Base-by-base conservation (phyloP, 2,329 filamentous ascomycete species). In the Leptosphaerulina australis region DNA sequence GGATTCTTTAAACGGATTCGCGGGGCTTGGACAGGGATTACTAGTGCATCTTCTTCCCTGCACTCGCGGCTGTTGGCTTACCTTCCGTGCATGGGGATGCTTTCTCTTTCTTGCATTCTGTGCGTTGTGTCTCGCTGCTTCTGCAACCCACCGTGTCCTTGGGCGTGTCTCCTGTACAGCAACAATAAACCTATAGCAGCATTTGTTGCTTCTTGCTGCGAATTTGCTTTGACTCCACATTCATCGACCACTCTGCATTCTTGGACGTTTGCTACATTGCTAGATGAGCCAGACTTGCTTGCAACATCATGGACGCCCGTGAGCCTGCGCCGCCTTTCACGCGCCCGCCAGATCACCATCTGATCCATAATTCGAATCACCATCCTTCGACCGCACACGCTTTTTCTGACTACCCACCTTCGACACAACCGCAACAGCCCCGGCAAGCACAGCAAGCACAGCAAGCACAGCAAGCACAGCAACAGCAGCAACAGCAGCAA, bases 331-430 rank as follows among this genome's bases (percentile, higher is more conserved):
- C 74, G 55, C 66, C 68, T 41, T 71, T 66, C 56, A 62, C 67
- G 38, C 70, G 74, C 31, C 69, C 73, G 34, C 65, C 68, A 51
- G 74, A 76, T 26, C 69, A 72, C 44, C 62, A 63, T 41, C 60
- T 82, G 44, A 72, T 82, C 22, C 77, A 77, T 60, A 88, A 88
- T 72, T 73, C 77, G 44, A 82, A 83, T 60, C 86, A 87, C 39
- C 67, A 65, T 50, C 40, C 64, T 18, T 50, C 59, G 7, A 50
- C 44, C 28, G 43, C 51, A 17, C 62, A 58, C 25, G 53, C 72
- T 9, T 68, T 68, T 31, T 58, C 71, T 29, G 60, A 56, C 59
- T 76, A 74, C 43, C 60, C 71, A 28, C 62, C 73, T 26, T 62
- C 71, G n/a, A 68, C 60, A 18, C 58, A 58, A 45, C 64, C 48